phyloP scores from a whole-genome alignment of 495 filamentous ascomycete genomes.

The Venustampulla echinocandica region DNA sequence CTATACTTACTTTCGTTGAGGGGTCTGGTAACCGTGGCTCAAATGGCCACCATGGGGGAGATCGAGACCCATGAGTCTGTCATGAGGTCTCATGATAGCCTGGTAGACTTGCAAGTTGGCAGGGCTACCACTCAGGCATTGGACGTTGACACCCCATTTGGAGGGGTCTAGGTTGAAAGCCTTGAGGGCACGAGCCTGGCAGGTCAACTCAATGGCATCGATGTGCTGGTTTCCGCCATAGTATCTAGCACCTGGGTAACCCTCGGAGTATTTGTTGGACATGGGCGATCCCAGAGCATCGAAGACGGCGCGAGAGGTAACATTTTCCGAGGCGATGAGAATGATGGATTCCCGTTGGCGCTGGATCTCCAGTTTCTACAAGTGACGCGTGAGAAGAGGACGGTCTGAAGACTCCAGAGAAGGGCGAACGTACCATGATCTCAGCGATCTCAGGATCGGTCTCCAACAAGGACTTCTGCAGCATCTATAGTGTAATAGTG shows the following conservation, averaged over 20 bases:
- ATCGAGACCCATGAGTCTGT: constrained; percentile 94
- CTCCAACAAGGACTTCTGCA: constrained; percentile 78
- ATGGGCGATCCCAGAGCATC: constrained; percentile 84
- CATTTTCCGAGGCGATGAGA: constrained; percentile 91
- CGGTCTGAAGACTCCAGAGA: neutral
- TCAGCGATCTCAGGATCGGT: constrained; percentile 84
- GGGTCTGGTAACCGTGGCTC: constrained; percentile 96
- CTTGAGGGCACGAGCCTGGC: constrained; percentile 89
- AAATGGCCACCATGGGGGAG: constrained; percentile 96
- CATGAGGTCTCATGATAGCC: constrained; percentile 94
- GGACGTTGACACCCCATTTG: constrained; percentile 99
- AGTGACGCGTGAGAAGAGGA: neutral
- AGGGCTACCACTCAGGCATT: constrained; percentile 84
- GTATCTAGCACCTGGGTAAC: constrained; percentile 96
- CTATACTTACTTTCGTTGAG: constrained; percentile 65
- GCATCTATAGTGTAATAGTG: constrained; percentile 56
- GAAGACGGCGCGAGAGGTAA: constrained; percentile 82
- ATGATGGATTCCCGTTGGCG: constrained; percentile 97
- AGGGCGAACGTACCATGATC: constrained; percentile 72
- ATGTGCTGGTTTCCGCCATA: constrained; percentile 99
- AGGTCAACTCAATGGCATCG: constrained; percentile 88
- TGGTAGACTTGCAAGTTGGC: constrained; percentile 99
- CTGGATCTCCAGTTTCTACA: constrained; percentile 87
- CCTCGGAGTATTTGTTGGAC: constrained; percentile 99
- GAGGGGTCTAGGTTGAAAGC: constrained; percentile 79